Base-by-base conservation (phyloP, 371 early-diverging fungal genomes). In the Dentiscutata heterogama region DNA sequence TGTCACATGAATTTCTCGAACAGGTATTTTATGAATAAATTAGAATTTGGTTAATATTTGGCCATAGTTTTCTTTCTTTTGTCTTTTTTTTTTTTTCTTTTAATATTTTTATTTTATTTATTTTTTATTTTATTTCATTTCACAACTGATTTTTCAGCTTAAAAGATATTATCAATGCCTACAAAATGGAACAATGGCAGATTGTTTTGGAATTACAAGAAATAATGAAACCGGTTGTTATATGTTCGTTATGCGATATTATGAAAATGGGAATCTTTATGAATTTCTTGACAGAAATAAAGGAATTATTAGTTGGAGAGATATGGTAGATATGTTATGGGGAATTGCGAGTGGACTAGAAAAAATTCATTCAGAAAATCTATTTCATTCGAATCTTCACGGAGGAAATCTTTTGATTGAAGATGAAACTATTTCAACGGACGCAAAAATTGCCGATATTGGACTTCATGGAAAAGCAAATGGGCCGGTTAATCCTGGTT, bases 161-260 rank as follows among this genome's bases (percentile, higher is more conserved):
- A 46, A 31, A 29, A 67, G 18, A 35, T 35, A 67, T 67, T 35
- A 67, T 18, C 29, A 64, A 16, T 61, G 64, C 29, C 31, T 78
- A 10, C 51, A 78, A 50, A 46, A 29, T 31, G 64, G 65, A 11
- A 8, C 20, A 20, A 20, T 78, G 18, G 65, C 65, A 39, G 64
- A 78, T 50, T 54, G 31, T 51, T 78, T 64, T 78, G 78, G 78
- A 22, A 53, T 78, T 16, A 78, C 78, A n/a, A 63, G 29, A 35
- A 65, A 78, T 14, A 46, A 10, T 46, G 11, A 25, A n/a, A 78
- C 78, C 14, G 58, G 58, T 3, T 27, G 64, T 18, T 78, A 64
- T 50, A 78, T 78, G 78, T 64, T 78, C 20, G 78, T 78, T 46
- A 78, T 78, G 78, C 61, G 46, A 18, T 78, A 54, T 51, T 78